These are phyloP conservation scores for Talaromyces sp. DNA, from an alignment of 2,329 filamentous ascomycete species.

Conservation along the genomic window DNA sequence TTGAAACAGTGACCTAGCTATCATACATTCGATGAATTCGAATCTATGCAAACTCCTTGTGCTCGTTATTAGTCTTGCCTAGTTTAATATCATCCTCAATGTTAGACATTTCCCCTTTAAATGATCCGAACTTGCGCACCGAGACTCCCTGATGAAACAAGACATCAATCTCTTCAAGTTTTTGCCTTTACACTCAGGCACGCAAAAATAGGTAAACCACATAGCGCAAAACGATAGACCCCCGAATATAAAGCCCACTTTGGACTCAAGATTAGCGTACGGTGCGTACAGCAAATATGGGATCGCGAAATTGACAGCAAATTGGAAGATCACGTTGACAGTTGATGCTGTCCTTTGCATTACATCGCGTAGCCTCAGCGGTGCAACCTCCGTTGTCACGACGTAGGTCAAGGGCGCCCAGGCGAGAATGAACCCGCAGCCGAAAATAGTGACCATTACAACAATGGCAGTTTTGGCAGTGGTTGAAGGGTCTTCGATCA, in stretches of 20 bases:
- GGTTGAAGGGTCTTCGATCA: too few relatives aligned
- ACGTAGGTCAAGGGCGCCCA: neutral
- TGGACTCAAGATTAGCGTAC: neutral
- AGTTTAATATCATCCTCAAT: neutral
- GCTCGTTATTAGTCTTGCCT: neutral
- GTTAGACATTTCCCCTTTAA: neutral
- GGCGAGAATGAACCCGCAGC: too few relatives aligned
- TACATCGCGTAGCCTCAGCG: constrained; percentile 17
- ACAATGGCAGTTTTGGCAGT: too few relatives aligned
- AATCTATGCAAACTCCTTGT: neutral
- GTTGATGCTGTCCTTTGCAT: neutral
- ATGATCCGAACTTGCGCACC: neutral
- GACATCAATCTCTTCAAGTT: neutral
- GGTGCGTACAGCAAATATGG: neutral
- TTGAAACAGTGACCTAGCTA: neutral
- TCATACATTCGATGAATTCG: neutral
- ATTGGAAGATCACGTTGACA: neutral
- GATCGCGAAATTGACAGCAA: neutral
- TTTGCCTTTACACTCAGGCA: neutral
- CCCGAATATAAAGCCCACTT: constrained; percentile 4
- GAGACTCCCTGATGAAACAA: neutral
- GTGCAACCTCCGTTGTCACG: constrained; percentile 21
- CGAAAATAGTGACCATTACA: too few relatives aligned
- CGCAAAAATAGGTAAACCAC: neutral
- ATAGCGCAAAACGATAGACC: neutral